phyloP scores from a whole-genome alignment of 768 basidiomycete genomes.

The Amanita jacksonii region DNA sequence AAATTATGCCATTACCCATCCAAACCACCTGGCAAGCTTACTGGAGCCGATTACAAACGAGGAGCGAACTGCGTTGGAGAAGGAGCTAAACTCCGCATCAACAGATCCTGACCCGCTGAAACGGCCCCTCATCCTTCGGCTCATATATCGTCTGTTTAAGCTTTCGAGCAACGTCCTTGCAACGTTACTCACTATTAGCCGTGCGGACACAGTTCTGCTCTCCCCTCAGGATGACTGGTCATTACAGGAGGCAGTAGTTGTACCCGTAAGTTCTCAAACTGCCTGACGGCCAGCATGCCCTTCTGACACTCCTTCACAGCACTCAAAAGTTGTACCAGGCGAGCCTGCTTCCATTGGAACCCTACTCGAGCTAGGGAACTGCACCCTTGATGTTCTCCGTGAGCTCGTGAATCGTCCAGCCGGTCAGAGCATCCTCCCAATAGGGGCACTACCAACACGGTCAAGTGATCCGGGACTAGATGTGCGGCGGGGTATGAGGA shows the following conservation, averaged over 20 bases:
- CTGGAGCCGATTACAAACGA: slow-evolving; percentile 74
- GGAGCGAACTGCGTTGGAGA: slow-evolving; percentile 62
- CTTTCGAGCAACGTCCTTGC: slow-evolving; percentile 62
- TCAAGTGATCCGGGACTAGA: slow-evolving; percentile 29
- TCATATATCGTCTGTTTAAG: slow-evolving; percentile 64
- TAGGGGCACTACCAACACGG: slow-evolving; percentile 25
- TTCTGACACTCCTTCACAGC: slow-evolving; percentile 34
- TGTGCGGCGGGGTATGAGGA: slow-evolving; percentile 48
- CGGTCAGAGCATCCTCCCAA: slow-evolving; percentile 30
- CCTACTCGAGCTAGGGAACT: slow-evolving; percentile 75
- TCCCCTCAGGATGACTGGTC: slow-evolving; percentile 67
- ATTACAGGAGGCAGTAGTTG: slow-evolving; percentile 52
- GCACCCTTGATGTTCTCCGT: slow-evolving; percentile 63
- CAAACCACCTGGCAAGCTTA: slow-evolving; percentile 75
- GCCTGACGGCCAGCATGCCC: background rate
- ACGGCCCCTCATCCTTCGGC: slow-evolving; percentile 60
- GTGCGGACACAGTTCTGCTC: slow-evolving; percentile 57
- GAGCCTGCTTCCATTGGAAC: slow-evolving; percentile 84
- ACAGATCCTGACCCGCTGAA: slow-evolving; percentile 41
- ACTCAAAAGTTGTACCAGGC: slow-evolving; percentile 74
- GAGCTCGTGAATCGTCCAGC: slow-evolving; percentile 55
- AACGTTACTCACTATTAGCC: slow-evolving; percentile 61
- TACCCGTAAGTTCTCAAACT: slow-evolving; percentile 47
- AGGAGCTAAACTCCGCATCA: slow-evolving; percentile 40
- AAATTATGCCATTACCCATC: slow-evolving; percentile 87